Base-by-base conservation (phyloP, 768 basidiomycete species). In the Lentinula sp. region DNA sequence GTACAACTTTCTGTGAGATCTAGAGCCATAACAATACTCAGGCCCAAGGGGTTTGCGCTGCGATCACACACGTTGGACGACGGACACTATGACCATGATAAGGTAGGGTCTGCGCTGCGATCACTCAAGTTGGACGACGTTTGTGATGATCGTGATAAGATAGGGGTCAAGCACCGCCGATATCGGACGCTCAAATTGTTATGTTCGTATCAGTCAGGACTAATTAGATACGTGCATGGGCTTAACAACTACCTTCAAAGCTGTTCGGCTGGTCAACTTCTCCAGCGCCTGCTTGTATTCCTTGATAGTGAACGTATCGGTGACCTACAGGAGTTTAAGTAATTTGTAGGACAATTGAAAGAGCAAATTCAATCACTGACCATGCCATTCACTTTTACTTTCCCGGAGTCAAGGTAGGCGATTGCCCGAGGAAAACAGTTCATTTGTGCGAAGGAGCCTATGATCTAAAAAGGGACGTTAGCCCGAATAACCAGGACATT, bases 351-450 rank as follows among this genome's bases (percentile, higher is more conserved):
- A 35, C 15, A 23, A 45, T 28, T 9, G 31, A 53, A 53, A 32
- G 52, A 53, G 37, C 15, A 34, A 13, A 2, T 8, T 48, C 16
- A 43, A 34, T 7, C 21, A 39, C 53, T 35, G 18, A 63, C 85
- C 82, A 87, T 85, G 49, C 86, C 86, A 67, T 80, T 87, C 18
- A 89, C 83, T 59, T 79, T 88, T 67, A 95, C 79, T 75, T 93
- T 94, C 5, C 91, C 91, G 63, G 85, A 84, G 66, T 95, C 93
- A 28, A 96, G 84, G 70, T 95, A 95, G 10, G 86, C 89, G 37
- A 96, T 84, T 1, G 93, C 92, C 6, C 93, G 86, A 48, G 93
- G 91, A 86, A 96, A 95, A 73, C 93, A 94, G 74, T 78, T 86
- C 1, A 87, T 87, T 65, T 95, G 93, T 9, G 93, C 88, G 77